Evolutionary conservation across 2,329 filamentous ascomycete genomes (phyloP).

Genomic region (Phialophora macrospora): DNA sequence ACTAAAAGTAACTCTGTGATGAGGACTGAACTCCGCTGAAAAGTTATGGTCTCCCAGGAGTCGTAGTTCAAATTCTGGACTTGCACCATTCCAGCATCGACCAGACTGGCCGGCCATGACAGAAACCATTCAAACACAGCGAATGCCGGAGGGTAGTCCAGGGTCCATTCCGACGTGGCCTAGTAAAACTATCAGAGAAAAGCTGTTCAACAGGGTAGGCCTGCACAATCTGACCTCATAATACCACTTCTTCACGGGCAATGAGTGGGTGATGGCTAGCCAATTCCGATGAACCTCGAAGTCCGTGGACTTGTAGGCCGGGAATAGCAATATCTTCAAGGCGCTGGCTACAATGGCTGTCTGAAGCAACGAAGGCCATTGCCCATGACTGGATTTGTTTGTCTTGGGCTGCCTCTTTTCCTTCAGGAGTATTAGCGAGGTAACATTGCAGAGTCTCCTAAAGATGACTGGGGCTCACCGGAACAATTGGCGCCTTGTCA

Average conservation of each 20-base stretch:
- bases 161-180: conserved; percentile 98
- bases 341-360: conserved; percentile 84
- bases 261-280: conserved; percentile 91
- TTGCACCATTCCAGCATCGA: conserved; percentile 80
- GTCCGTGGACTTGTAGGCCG: conserved; percentile 97
- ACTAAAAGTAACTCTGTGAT: conserved; percentile 80
- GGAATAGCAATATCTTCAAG: conserved; percentile 89
- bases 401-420: conserved; percentile 22
- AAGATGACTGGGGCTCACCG: conserved; percentile 19
- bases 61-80: conserved; percentile 82
- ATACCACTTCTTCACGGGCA: conserved; percentile 90
- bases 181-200: conserved; percentile 41
- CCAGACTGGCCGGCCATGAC: conserved; percentile 76
- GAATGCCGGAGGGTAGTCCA: conserved; percentile 98
- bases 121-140: conserved; percentile 95
- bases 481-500: conserved; percentile 30
- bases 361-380: conserved; percentile 77
- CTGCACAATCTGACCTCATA: conserved; percentile 65
- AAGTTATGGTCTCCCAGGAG: conserved; percentile 92
- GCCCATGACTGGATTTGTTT: conserved; percentile 23
- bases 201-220: not conserved
- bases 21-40: conserved; percentile 88
- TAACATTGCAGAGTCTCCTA: not conserved
- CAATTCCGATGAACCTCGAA: conserved; percentile 99
- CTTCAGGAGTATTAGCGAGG: conserved; percentile 23